Percentiles rank a stretch among this genome's conserved stretches.
Conservation (phyloP, 805 yeast species). For the Starmerella kuoi region DNA sequence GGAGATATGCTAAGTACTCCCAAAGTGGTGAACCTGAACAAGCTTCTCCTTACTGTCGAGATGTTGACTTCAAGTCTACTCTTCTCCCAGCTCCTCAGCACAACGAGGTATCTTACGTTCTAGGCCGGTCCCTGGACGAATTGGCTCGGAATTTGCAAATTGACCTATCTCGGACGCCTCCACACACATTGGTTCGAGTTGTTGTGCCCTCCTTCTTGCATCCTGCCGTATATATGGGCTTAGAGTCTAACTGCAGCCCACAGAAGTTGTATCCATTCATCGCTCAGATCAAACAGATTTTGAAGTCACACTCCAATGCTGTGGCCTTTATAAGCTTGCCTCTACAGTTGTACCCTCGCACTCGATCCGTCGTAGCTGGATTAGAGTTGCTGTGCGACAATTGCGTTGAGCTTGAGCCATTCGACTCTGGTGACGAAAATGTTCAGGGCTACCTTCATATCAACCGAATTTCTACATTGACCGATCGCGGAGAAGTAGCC, state of each 20-base stretch:
- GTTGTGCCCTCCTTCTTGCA: constrained; percentile 67
- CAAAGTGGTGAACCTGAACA: constrained; percentile 11
- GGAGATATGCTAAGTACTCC: constrained; percentile 63
- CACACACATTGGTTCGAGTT: constrained; percentile 44
- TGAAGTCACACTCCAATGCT: constrained; percentile 42
- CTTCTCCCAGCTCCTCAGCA: constrained; percentile 19
- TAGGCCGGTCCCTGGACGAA: constrained; percentile 18
- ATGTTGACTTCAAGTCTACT: constrained; percentile 15
- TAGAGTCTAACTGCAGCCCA: constrained; percentile 31
- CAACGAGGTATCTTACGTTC: constrained; percentile 18
- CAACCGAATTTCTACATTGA: constrained; percentile 54
- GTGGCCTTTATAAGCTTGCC: constrained; percentile 47
- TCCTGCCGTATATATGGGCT: constrained; percentile 59
- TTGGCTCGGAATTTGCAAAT: constrained; percentile 35
- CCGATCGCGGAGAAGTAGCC: constrained; percentile 72
- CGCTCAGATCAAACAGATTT: constrained; percentile 40
- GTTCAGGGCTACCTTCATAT: constrained; percentile 65
- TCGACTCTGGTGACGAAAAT: constrained; percentile 44
- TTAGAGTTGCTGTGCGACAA: constrained; percentile 54
- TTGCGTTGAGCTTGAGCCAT: constrained; percentile 66
- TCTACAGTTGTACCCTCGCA: constrained; percentile 52
- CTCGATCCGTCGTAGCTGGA: constrained; percentile 36
- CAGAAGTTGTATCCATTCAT: constrained; percentile 46
- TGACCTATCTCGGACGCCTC: constrained; percentile 27
- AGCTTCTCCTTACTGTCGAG: constrained; percentile 23